A percentile compares a stretch with the other conserved stretches of the same genome.
These are phyloP conservation scores for Boletus subparvulus DNA, from an alignment of 768 basidiomycete genomes.

Conservation along the genomic window DNA sequence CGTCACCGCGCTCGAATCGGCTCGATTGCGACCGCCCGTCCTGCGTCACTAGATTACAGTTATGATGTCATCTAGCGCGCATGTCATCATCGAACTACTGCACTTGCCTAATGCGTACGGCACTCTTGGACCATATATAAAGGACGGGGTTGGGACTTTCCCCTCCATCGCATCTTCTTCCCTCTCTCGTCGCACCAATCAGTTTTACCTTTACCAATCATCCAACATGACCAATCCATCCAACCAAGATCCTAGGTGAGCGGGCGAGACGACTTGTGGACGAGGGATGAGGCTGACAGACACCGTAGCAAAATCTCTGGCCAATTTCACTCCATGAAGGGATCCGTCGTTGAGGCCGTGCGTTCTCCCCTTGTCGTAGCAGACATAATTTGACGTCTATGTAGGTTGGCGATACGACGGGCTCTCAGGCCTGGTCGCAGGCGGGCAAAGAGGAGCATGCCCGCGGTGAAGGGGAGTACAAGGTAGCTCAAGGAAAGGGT, in stretches of 20 bases:
- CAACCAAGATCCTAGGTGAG: conserved; percentile 31
- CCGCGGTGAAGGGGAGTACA: conserved; percentile 47
- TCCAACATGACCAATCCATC: conserved; percentile 12
- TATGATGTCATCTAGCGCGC: conserved; percentile 30
- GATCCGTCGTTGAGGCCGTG: conserved; percentile 36
- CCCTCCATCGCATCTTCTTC: conserved; percentile 7
- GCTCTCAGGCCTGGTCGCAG: conserved; percentile 41
- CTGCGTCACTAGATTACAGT: conserved; percentile 22
- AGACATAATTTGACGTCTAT: background rate
- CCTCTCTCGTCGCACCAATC: background rate
- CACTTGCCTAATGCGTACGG: conserved; percentile 32
- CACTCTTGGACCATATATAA: conserved; percentile 27
- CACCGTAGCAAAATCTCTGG: conserved; percentile 34
- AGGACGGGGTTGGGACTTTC: background rate
- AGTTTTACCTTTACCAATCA: background rate
- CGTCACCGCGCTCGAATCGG: background rate
- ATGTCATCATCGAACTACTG: conserved; percentile 24
- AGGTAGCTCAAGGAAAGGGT: conserved; percentile 48
- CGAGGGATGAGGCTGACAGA: background rate
- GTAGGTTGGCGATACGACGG: conserved; percentile 43
- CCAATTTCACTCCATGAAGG: conserved; percentile 39
- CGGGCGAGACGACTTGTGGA: background rate
- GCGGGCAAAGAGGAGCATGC: conserved; percentile 52
- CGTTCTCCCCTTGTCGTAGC: background rate
- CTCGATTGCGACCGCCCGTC: conserved; percentile 8